Conservation (phyloP, 768 basidiomycete genomes). For the Mycena venus region DNA sequence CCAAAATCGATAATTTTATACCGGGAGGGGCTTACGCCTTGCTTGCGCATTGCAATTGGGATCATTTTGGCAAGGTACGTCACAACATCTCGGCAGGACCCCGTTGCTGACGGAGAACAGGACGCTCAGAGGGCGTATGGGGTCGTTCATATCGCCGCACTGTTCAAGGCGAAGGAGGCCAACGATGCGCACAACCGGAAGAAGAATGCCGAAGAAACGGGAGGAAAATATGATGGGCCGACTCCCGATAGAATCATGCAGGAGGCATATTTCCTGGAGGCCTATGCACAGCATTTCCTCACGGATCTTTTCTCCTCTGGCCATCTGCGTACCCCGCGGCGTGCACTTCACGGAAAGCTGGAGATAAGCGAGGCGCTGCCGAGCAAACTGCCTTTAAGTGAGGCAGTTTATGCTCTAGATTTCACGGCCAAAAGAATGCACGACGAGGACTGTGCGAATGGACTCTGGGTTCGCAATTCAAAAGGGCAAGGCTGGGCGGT, state of each 20-base stretch:
- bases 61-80: constrained; percentile 10
- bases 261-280: neutral
- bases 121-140: neutral
- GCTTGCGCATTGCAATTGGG: constrained; percentile 6
- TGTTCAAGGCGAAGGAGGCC: neutral
- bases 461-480: neutral
- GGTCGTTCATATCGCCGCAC: neutral
- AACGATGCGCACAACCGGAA: too few relatives aligned
- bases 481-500: neutral
- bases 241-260: neutral
- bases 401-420: neutral
- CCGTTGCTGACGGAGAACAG: neutral
- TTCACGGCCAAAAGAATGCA: neutral
- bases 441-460: constrained; percentile 11
- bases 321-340: constrained; percentile 6
- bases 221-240: too few relatives aligned
- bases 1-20: neutral
- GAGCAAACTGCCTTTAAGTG: too few relatives aligned
- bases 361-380: too few relatives aligned
- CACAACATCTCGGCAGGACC: neutral
- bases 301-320: constrained; percentile 9
- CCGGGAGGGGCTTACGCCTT: neutral
- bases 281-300: constrained; percentile 6
- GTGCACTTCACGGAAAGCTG: neutral
- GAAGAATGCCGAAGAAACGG: too few relatives aligned